Base-by-base conservation (phyloP, 768 basidiomycete species). In the Russula brevipes region DNA sequence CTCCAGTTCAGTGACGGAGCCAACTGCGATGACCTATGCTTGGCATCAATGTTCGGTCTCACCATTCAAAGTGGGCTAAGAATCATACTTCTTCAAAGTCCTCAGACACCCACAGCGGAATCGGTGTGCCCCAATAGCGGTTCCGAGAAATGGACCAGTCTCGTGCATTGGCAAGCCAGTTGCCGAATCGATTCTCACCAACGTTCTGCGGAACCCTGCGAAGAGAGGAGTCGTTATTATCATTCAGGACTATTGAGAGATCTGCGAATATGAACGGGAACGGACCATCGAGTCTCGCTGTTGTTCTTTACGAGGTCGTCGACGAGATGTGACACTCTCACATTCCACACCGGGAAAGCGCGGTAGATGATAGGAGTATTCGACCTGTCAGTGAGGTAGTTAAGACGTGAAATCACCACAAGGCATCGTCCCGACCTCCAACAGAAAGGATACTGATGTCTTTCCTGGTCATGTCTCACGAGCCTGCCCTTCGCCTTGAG, bases 61-160 rank as follows among this genome's bases (percentile, higher is more conserved):
- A 57, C 14, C 7, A 4, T 14, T 52, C 35, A 44, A 11, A 30
- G 19, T 4, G 4, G 31, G n/a, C 16, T 31, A 1, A 14, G 42
- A 39, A 36, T 36, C 71, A 12, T 66, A 89, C 94, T 84, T 99
- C 97, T 72, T 93, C 82, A 70, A 84, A 78, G 74, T 99, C 97
- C 0, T 95, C 93, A 70, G 90, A 94, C 33, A 80, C 92, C 97
- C 97, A 99, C 41, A 99, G 78, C 11, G 97, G 97, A 60, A 99
- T 86, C 17, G 97, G 97, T 5, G 95, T 98, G 39, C 96, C 97
- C 95, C 95, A 99, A 73, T 98, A 99, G 53, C 97, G 84, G 78
- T 98, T 98, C 65, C 97, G 84, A n/a, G 95, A 97, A 66, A 99
- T 82, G 72, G 98, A 98, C 97, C 97, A 99, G 72, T 99, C 97